Evolutionary conservation across 345 rosid species (phyloP).

Genomic region (Eucalyptus polyanthemos): DNA sequence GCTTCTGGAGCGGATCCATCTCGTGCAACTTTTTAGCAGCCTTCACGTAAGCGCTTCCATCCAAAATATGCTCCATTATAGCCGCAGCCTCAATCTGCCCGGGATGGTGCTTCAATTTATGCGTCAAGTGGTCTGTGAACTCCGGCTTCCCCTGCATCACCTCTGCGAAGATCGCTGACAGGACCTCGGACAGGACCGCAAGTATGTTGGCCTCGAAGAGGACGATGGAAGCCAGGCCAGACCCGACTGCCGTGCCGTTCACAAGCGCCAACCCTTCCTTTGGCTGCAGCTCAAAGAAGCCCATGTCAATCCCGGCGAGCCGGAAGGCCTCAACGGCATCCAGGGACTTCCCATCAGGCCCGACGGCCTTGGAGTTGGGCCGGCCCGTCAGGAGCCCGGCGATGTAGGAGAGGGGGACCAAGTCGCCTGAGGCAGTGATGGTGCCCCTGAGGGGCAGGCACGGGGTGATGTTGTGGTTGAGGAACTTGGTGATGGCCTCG

Average conservation of each 20-base stretch:
- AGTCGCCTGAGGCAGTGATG: constrained; percentile 17
- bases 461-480: constrained; percentile 16
- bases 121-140: constrained; percentile 16
- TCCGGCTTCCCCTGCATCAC: constrained; percentile 18
- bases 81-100: constrained; percentile 23
- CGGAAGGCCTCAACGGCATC: constrained; percentile 2
- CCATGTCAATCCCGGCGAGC: not conserved
- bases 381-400: constrained; percentile 5
- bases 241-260: constrained; percentile 17
- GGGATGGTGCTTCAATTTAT: constrained; percentile 20
- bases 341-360: constrained; percentile 4
- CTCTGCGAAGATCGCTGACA: constrained; percentile 8
- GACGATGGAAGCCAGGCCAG: constrained; percentile 4
- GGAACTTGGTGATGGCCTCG: constrained; percentile 10
- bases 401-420: constrained; percentile 8
- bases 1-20: constrained; percentile 15
- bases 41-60: constrained; percentile 7
- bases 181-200: constrained; percentile 3
- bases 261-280: constrained; percentile 1
- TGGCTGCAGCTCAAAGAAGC: not conserved
- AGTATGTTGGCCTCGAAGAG: constrained; percentile 10
- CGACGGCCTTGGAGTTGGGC: constrained; percentile 8
- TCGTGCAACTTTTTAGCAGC: constrained; percentile 6
- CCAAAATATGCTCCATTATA: constrained; percentile 15
- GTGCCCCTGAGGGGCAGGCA: constrained; percentile 16